Percentiles rank a stretch among this genome's conserved stretches.
Evolutionary conservation across 306 rosid genomes (phyloP).

Genomic region (Clitoria ternatea): DNA sequence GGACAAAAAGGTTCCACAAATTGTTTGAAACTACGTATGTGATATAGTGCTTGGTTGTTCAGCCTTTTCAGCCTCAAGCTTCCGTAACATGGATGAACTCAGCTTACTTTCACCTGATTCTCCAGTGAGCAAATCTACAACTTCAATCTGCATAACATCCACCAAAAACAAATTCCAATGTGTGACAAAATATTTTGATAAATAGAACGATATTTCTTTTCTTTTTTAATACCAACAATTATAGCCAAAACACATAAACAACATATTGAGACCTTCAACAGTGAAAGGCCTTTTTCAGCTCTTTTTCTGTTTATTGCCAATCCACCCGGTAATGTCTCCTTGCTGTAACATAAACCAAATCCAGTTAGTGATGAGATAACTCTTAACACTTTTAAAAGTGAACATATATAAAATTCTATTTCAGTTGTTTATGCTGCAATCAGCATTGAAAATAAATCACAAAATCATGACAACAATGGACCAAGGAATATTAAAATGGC

Average conservation of each 20-base stretch:
- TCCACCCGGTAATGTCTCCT: conserved; percentile 93
- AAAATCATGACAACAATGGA: conserved; percentile 1
- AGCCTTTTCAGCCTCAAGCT: conserved; percentile 68
- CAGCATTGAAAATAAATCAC: background rate
- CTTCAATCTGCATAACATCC: conserved; percentile 79
- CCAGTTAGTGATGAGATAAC: conserved; percentile 22
- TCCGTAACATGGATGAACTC: conserved; percentile 72
- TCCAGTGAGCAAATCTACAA: conserved; percentile 70
- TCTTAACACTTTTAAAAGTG: background rate
- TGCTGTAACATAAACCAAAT: conserved; percentile 50
- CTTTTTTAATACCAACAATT: background rate
- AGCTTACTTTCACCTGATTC: conserved; percentile 63
- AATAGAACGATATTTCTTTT: background rate
- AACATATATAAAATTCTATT: background rate
- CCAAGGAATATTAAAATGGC: background rate
- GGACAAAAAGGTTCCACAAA: background rate
- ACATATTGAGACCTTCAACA: conserved; percentile 63
- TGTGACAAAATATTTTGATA: background rate
- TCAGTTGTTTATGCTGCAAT: background rate
- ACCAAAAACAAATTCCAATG: background rate
- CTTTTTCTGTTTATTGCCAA: conserved; percentile 82
- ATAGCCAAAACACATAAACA: background rate
- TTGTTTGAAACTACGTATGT: conserved; percentile 1
- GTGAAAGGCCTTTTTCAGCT: conserved; percentile 67
- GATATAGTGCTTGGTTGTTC: conserved; percentile 26